Percentiles rank a stretch among this genome's conserved stretches.
phyloP scores from a whole-genome alignment of 352 stramenopile genomes.

The Phytophthora agathidicida region DNA sequence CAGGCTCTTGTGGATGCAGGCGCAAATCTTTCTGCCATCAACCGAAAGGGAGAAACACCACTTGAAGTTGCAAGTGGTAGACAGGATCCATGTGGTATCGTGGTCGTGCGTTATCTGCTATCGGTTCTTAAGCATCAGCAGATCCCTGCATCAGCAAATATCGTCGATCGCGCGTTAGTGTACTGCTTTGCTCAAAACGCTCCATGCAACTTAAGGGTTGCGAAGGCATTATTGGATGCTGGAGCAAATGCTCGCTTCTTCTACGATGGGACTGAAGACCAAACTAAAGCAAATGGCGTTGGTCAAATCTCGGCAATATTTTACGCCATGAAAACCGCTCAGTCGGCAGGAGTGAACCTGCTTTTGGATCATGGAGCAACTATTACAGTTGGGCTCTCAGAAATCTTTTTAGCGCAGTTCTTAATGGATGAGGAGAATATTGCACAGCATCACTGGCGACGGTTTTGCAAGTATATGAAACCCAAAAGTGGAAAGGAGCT shows the following conservation, averaged over 20 bases:
- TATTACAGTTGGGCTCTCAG: constrained; percentile 30
- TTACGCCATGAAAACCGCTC: constrained; percentile 38
- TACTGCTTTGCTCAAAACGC: constrained; percentile 40
- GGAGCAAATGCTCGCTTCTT: constrained; percentile 38
- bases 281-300: constrained; percentile 1
- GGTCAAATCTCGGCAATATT: constrained; percentile 36
- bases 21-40: constrained; percentile 35
- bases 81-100: constrained; percentile 43
- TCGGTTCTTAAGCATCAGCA: constrained; percentile 7
- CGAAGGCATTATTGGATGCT: constrained; percentile 43
- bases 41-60: constrained; percentile 35
- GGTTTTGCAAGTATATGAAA: constrained; percentile 43
- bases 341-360: constrained; percentile 46
- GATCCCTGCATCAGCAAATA: not conserved
- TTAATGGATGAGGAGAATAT: constrained; percentile 7
- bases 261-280: constrained; percentile 15
- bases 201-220: constrained; percentile 49
- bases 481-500: constrained; percentile 22
- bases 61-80: constrained; percentile 44
- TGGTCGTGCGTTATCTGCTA: constrained; percentile 42
- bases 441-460: constrained; percentile 30
- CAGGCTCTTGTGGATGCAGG: constrained; percentile 47
- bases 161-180: constrained; percentile 43
- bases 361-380: constrained; percentile 47
- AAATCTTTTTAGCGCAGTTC: constrained; percentile 46